Evolutionary conservation across 2,329 filamentous ascomycete genomes (phyloP).

Genomic region (Ophiostoma pallidulum): DNA sequence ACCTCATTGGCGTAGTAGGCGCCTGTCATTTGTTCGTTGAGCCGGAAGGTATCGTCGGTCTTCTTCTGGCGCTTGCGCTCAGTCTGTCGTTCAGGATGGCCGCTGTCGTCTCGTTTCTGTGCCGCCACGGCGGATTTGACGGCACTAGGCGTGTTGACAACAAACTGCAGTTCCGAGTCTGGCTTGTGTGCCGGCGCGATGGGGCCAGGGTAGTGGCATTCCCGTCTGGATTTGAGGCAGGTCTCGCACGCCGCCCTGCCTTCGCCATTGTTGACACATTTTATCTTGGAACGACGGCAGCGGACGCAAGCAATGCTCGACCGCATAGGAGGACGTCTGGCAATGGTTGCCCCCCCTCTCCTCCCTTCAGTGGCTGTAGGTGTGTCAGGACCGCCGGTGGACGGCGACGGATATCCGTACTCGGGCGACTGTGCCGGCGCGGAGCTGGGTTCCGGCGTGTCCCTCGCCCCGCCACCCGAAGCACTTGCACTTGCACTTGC

Average conservation of each 20-base stretch:
- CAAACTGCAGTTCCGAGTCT: conserved; percentile 3
- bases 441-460: not conserved
- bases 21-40: conserved; percentile 28
- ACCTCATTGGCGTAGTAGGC: conserved; percentile 44
- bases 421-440: not conserved
- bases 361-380: conserved; percentile 23
- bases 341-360: conserved; percentile 28
- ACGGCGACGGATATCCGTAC: not conserved
- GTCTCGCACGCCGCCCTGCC: conserved; percentile 58
- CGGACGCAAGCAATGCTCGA: conserved; percentile 71
- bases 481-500: not conserved
- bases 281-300: conserved; percentile 75
- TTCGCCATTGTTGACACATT: conserved; percentile 71
- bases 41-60: conserved; percentile 33
- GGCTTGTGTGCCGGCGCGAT: conserved; percentile 13
- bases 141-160: conserved; percentile 21
- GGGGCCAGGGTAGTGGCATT: conserved; percentile 61
- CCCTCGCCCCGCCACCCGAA: not conserved
- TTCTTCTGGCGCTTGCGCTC: conserved; percentile 42
- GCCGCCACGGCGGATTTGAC: not conserved
- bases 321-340: conserved; percentile 49
- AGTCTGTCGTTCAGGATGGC: conserved; percentile 28
- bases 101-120: conserved; percentile 33
- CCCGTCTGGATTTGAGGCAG: conserved; percentile 61
- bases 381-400: not conserved